phyloP scores from a whole-genome alignment of 495 filamentous ascomycete species.

The Aspergillus nidulans region DNA sequence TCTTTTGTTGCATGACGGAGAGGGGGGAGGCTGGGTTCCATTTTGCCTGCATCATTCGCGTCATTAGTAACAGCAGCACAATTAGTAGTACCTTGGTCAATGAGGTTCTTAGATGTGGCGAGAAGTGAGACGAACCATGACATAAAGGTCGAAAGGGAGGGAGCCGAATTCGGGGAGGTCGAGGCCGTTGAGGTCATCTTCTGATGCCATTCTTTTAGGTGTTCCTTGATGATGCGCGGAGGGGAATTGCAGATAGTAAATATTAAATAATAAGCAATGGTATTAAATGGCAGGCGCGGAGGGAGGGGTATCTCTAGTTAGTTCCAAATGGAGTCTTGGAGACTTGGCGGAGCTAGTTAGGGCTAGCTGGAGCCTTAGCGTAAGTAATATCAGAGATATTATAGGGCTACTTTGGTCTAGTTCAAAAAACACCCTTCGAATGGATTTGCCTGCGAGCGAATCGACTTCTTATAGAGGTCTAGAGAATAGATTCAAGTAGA shows the following conservation, averaged over 20 bases:
- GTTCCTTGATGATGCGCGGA: neutral
- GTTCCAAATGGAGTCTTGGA: neutral
- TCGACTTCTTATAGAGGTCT: neutral
- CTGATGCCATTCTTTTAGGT: neutral
- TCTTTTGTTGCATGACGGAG: constrained; percentile 1
- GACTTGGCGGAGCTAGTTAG: neutral
- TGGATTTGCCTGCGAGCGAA: neutral
- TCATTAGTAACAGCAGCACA: neutral
- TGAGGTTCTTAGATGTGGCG: neutral
- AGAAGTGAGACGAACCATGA: constrained; percentile 3
- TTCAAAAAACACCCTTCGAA: neutral
- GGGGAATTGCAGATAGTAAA: neutral
- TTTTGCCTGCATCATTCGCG: constrained; percentile 1
- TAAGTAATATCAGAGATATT: neutral
- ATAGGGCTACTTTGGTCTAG: neutral
- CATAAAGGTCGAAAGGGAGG: constrained; percentile 11
- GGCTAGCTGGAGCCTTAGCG: neutral
- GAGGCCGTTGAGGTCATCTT: neutral
- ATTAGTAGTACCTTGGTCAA: neutral
- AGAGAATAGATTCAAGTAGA: neutral
- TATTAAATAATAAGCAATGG: neutral
- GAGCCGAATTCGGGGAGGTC: neutral
- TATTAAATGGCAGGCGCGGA: neutral
- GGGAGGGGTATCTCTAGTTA: neutral
- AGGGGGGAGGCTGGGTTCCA: constrained; percentile 8